These are phyloP conservation scores for Aspergillus sparsus DNA, from an alignment of 495 filamentous ascomycete species.

Conservation along the genomic window DNA sequence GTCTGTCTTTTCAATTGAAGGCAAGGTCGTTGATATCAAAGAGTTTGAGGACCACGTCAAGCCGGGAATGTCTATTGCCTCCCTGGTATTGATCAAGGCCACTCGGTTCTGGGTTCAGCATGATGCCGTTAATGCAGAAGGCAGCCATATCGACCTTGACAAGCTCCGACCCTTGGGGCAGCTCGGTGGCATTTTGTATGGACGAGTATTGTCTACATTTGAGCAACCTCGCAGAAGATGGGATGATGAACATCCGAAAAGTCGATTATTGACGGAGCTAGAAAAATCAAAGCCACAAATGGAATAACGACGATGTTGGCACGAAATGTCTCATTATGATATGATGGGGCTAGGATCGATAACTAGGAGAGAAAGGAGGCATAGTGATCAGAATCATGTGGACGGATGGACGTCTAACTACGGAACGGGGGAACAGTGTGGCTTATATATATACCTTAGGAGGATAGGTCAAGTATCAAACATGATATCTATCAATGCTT, in stretches of 20 bases:
- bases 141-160: conserved; percentile 68
- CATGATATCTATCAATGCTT: too few relatives aligned
- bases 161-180: conserved; percentile 69
- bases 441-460: too few relatives aligned
- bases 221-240: conserved; percentile 73
- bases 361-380: too few relatives aligned
- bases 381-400: too few relatives aligned
- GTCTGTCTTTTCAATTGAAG: conserved; percentile 78
- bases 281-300: too few relatives aligned
- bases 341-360: too few relatives aligned
- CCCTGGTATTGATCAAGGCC: conserved; percentile 77
- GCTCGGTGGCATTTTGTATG: conserved; percentile 80
- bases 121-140: conserved; percentile 72
- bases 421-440: too few relatives aligned
- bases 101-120: conserved; percentile 80
- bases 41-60: conserved; percentile 65
- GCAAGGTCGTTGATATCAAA: conserved; percentile 65
- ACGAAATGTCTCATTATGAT: too few relatives aligned
- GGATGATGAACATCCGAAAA: conserved; percentile 49
- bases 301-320: too few relatives aligned
- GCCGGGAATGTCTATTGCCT: conserved; percentile 67
- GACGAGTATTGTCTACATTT: conserved; percentile 58
- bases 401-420: too few relatives aligned
- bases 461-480: too few relatives aligned
- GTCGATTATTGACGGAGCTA: conserved; percentile 40